A percentile compares a stretch with the other conserved stretches of the same genome.
Evolutionary conservation across 108 stramenopile species (phyloP).

Genomic region (Fistulifera pelliculosa): DNA sequence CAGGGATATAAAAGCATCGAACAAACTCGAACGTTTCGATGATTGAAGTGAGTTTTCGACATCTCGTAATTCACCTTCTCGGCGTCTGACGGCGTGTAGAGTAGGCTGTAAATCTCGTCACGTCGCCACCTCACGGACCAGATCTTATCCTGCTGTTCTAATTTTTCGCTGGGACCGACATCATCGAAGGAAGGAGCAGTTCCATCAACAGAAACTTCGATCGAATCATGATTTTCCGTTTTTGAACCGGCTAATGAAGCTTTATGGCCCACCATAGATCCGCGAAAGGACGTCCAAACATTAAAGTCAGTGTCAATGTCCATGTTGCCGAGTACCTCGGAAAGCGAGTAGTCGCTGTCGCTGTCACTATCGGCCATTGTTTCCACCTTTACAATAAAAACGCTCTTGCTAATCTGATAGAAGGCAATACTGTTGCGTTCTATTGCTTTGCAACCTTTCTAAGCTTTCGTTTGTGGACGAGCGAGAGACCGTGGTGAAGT

Average conservation of each 20-base stretch:
- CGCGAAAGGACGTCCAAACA: background rate
- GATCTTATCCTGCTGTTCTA: constrained; percentile 3
- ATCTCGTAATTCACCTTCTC: constrained; percentile 24
- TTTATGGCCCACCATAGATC: background rate
- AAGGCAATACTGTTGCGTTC: too few relatives aligned
- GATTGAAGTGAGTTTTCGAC: background rate
- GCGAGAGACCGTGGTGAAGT: too few relatives aligned
- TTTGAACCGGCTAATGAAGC: background rate
- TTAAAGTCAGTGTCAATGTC: constrained; percentile 13
- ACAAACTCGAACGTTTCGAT: background rate
- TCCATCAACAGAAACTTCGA: background rate
- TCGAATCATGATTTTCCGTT: background rate
- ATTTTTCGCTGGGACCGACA: background rate
- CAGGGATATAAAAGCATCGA: constrained; percentile 4
- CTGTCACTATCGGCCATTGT: too few relatives aligned
- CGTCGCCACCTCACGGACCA: constrained; percentile 9
- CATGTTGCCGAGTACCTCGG: background rate
- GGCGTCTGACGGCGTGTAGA: constrained; percentile 16
- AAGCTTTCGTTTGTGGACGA: too few relatives aligned
- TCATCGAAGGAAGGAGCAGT: background rate
- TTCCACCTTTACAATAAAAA: too few relatives aligned
- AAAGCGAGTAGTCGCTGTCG: constrained; percentile 1
- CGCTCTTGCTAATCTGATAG: too few relatives aligned
- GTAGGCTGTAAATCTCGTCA: constrained; percentile 31
- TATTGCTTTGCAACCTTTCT: too few relatives aligned